phyloP scores from a whole-genome alignment of 148 eudicot species.

The Rhododendron kiyosumense region DNA sequence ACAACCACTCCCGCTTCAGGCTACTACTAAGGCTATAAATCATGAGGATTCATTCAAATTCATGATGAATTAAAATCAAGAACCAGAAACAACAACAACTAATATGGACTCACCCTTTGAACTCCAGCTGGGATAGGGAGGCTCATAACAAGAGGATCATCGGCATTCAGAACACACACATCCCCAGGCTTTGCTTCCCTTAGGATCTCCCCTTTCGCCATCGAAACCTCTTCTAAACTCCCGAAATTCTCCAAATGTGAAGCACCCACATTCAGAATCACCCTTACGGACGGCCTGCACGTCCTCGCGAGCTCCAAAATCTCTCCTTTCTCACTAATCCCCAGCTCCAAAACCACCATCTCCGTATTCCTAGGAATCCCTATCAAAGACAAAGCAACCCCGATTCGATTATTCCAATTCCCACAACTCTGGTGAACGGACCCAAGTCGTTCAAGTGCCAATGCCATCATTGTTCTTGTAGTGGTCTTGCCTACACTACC shows the following conservation, averaged over 20 bases:
- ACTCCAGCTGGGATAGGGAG: no score
- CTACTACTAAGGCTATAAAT: no score
- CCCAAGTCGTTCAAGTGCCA: background rate
- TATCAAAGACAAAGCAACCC: constrained; percentile 13
- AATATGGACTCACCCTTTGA: no score
- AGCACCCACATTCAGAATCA: constrained; percentile 17
- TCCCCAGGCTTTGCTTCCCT: constrained; percentile 13
- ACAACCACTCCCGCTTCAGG: no score
- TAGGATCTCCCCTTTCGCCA: constrained; percentile 14
- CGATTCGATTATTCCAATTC: constrained; percentile 15
- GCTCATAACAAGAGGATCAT: no score
- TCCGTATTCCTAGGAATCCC: constrained; percentile 8
- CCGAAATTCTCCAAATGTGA: constrained; percentile 14
- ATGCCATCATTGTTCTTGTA: constrained; percentile 13
- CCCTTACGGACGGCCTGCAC: constrained; percentile 1
- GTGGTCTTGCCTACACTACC: constrained; percentile 18
- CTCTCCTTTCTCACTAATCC: constrained; percentile 14
- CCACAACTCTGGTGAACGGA: constrained; percentile 7
- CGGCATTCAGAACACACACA: background rate
- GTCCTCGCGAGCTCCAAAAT: constrained; percentile 13
- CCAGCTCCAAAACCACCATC: constrained; percentile 14
- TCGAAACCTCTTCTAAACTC: constrained; percentile 7
- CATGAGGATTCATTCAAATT: no score
- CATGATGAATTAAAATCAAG: no score
- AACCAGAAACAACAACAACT: no score